A percentile compares a stretch with the other conserved stretches of the same genome.
These are phyloP conservation scores for Saccharum spontaneum DNA, from an alignment of 176 grass and related monocot species.

Conservation along the genomic window DNA sequence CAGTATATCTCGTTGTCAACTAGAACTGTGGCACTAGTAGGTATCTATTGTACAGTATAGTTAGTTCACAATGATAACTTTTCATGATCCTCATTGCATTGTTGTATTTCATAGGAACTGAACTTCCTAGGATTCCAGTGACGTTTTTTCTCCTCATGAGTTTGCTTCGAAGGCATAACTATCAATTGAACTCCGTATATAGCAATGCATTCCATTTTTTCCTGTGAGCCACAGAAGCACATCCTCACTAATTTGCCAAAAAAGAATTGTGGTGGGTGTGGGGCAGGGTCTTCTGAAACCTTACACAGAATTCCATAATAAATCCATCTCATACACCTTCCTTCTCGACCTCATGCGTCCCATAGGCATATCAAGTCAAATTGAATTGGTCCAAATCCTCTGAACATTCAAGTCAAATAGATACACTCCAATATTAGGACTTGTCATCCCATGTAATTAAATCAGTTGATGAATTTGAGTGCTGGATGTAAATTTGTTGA, in stretches of 20 bases:
- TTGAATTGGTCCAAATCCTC: neutral
- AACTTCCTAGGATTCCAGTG: neutral
- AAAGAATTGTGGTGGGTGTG: too few species aligned
- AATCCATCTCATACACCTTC: neutral
- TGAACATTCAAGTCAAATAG: neutral
- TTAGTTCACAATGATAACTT: neutral
- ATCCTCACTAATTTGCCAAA: neutral
- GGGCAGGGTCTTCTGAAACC: neutral
- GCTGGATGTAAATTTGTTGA: neutral
- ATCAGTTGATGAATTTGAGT: neutral
- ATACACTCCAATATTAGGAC: neutral
- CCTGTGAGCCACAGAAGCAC: neutral
- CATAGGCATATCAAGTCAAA: neutral
- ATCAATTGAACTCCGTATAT: neutral
- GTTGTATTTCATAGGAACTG: neutral
- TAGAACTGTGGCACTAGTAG: neutral
- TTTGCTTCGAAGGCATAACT: neutral
- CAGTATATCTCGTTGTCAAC: neutral
- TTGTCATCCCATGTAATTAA: neutral
- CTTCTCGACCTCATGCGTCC: neutral
- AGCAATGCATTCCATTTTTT: neutral
- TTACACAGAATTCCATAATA: neutral
- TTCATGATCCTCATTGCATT: neutral
- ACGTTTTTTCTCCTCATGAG: neutral
- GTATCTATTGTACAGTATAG: neutral